Percentiles rank a stretch among this genome's conserved stretches.
Evolutionary conservation across 2,329 filamentous ascomycete species (phyloP).

Genomic region (Sporothrix brasiliensis): DNA sequence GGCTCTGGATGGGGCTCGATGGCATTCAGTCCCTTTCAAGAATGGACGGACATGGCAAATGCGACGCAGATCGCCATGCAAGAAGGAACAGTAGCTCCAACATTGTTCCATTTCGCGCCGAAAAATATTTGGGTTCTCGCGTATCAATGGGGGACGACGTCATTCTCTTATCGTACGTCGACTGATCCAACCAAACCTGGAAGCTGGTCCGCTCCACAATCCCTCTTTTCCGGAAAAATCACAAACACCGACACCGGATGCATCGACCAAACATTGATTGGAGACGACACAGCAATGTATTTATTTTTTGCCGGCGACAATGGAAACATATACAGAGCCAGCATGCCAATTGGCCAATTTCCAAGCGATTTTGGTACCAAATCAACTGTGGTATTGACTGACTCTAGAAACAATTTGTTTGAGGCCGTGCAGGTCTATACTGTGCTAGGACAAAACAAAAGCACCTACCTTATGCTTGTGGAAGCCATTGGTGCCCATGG

Average conservation of each 20-base stretch:
- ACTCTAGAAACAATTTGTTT: conserved; percentile 61
- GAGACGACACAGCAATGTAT: conserved; percentile 62
- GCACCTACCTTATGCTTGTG: conserved; percentile 64
- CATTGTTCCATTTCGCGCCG: conserved; percentile 64
- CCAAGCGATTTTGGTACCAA: conserved; percentile 60
- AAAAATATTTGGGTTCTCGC: conserved; percentile 66
- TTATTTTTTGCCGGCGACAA: conserved; percentile 70
- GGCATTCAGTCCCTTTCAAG: conserved; percentile 57
- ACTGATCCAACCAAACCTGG: conserved; percentile 60
- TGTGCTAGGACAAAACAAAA: conserved; percentile 50
- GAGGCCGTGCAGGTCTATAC: conserved; percentile 70
- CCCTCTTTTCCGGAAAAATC: conserved; percentile 61
- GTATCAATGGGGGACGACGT: conserved; percentile 64
- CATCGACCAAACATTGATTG: conserved; percentile 68
- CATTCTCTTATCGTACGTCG: conserved; percentile 64
- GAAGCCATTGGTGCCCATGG: conserved; percentile 61
- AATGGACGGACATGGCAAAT: conserved; percentile 56
- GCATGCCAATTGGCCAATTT: conserved; percentile 65
- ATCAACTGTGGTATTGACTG: conserved; percentile 55
- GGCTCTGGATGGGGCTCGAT: conserved; percentile 58
- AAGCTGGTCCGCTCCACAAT: conserved; percentile 57
- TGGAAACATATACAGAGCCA: conserved; percentile 65
- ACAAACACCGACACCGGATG: conserved; percentile 53
- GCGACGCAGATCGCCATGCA: conserved; percentile 58
- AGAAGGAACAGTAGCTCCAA: conserved; percentile 57